Percentiles rank a stretch among this genome's conserved stretches.
These are phyloP conservation scores for Rhodotorula sp. DNA, from an alignment of 1,284 basidiomycete genomes.

Conservation along the genomic window DNA sequence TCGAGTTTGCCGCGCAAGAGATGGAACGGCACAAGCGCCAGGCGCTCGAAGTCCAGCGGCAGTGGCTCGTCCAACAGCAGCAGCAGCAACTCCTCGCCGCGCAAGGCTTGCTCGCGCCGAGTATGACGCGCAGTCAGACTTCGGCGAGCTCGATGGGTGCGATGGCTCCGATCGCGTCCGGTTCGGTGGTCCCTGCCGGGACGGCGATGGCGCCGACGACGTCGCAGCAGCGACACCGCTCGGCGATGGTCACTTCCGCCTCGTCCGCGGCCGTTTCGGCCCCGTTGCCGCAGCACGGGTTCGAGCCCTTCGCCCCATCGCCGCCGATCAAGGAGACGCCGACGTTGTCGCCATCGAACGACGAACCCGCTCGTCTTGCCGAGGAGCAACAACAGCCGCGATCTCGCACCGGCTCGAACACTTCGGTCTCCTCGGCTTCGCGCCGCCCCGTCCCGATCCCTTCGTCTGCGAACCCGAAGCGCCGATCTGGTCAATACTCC, in stretches of 20 bases:
- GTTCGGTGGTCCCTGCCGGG: neutral
- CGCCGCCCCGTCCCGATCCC: slow-evolving; percentile 13
- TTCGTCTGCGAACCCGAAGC: slow-evolving; percentile 13
- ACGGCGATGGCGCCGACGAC: neutral
- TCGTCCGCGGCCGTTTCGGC: slow-evolving; percentile 32
- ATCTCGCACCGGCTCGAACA: slow-evolving; percentile 19
- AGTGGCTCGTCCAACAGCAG: slow-evolving; percentile 40
- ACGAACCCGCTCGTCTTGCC: neutral
- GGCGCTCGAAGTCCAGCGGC: slow-evolving; percentile 38
- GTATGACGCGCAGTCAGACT: slow-evolving; percentile 40
- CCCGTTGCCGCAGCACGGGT: slow-evolving; percentile 25
- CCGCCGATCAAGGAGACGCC: neutral
- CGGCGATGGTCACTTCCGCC: slow-evolving; percentile 50
- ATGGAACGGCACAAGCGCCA: slow-evolving; percentile 70
- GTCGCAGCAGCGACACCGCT: slow-evolving; percentile 47
- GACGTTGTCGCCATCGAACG: neutral
- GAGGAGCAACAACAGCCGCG: slow-evolving; percentile 5
- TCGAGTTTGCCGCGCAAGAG: slow-evolving; percentile 77
- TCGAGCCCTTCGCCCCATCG: slow-evolving; percentile 20
- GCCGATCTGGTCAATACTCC: slow-evolving; percentile 27
- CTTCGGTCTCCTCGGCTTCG: slow-evolving; percentile 14
- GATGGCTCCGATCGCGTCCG: neutral
- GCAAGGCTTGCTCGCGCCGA: slow-evolving; percentile 30
- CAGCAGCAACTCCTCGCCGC: slow-evolving; percentile 25
- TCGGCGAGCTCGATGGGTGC: slow-evolving; percentile 29